phyloP scores from a whole-genome alignment of 1,284 basidiomycete genomes.

The Boletus sp. region DNA sequence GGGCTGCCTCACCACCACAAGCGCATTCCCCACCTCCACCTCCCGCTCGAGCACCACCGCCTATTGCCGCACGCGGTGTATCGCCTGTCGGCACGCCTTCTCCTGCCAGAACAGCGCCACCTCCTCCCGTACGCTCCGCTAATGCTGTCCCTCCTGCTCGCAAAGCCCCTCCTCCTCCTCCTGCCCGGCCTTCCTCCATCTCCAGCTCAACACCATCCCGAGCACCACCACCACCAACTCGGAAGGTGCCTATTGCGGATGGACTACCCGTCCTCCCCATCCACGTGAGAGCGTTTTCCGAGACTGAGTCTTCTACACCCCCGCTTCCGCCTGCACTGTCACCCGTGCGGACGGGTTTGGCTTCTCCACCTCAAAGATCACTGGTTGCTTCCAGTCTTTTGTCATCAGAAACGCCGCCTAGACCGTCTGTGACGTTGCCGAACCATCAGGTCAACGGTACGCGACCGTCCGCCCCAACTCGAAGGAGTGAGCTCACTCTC shows the following conservation, averaged over 20 bases:
- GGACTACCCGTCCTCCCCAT: conserved; percentile 45
- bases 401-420: conserved; percentile 25
- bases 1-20: conserved; percentile 40
- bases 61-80: conserved; percentile 18
- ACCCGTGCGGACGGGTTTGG: conserved; percentile 33
- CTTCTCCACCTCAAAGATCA: conserved; percentile 27
- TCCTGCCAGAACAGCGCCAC: conserved; percentile 37
- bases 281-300: conserved; percentile 42
- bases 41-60: conserved; percentile 31
- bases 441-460: conserved; percentile 34
- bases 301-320: conserved; percentile 36
- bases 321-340: conserved; percentile 43
- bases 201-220: conserved; percentile 30
- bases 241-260: conserved; percentile 31
- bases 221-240: conserved; percentile 36
- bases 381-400: conserved; percentile 30
- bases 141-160: conserved; percentile 28
- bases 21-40: conserved; percentile 35
- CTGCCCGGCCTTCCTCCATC: conserved; percentile 39
- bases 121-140: conserved; percentile 28
- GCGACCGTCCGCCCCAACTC: conserved; percentile 33
- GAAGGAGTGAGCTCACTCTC: conserved; percentile 54
- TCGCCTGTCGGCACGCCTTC: conserved; percentile 30
- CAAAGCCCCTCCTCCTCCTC: conserved; percentile 38
- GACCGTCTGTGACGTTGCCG: conserved; percentile 6